Percentiles rank a stretch among this genome's conserved stretches.
Evolutionary conservation across 345 rosid species (phyloP).

Genomic region (Odontarrhena argentea): DNA sequence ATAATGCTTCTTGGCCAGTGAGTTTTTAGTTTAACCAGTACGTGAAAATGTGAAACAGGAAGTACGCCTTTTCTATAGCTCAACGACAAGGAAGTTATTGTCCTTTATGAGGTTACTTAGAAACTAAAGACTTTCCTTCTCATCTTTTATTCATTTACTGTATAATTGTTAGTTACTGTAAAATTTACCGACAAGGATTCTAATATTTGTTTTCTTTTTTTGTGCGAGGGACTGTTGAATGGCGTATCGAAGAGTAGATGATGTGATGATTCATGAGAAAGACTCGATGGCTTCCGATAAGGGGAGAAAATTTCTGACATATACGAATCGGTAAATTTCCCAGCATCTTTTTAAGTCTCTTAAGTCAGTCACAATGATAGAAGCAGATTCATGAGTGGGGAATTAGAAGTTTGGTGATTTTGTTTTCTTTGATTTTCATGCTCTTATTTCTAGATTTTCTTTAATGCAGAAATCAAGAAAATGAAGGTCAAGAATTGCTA

Average conservation of each 20-base stretch:
- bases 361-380: background rate
- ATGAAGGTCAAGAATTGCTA: constrained; percentile 91
- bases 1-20: constrained; percentile 4
- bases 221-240: too few relatives aligned
- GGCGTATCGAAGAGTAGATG: too few relatives aligned
- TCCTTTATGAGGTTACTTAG: constrained; percentile 68
- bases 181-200: too few relatives aligned
- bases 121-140: background rate
- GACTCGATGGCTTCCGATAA: too few relatives aligned
- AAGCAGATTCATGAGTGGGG: background rate
- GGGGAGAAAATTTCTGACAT: too few relatives aligned
- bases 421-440: constrained; percentile 1
- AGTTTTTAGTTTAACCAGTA: constrained; percentile 26
- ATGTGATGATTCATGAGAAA: too few relatives aligned
- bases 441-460: constrained; percentile 61
- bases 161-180: too few relatives aligned
- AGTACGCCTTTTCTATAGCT: constrained; percentile 47
- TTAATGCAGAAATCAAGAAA: constrained; percentile 88
- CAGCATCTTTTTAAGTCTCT: background rate
- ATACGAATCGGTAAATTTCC: too few relatives aligned
- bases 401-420: background rate
- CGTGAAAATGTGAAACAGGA: constrained; percentile 50
- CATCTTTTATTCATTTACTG: background rate
- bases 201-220: too few relatives aligned
- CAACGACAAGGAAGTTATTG: constrained; percentile 83